These are phyloP conservation scores for Jimgerdemannia lactiflua DNA, from an alignment of 192 early-diverging fungal species.

Conservation along the genomic window DNA sequence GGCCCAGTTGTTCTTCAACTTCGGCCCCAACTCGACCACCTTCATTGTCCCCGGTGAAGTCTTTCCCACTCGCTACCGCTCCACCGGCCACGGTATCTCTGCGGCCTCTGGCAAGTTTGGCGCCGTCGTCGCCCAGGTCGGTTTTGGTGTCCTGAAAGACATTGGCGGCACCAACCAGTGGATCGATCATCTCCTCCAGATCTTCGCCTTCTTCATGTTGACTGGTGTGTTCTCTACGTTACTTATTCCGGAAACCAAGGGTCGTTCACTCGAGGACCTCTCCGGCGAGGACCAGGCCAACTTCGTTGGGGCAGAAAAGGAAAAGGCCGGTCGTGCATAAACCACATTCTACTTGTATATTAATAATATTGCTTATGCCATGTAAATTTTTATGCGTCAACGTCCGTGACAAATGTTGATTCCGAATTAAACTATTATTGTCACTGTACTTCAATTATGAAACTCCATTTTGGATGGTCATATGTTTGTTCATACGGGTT, in stretches of 20 bases:
- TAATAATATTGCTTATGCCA: no score
- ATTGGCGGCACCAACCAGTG: constrained; percentile 53
- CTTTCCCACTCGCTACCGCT: constrained; percentile 80
- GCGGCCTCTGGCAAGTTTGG: constrained; percentile 80
- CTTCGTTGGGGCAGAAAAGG: neutral
- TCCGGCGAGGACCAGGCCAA: constrained; percentile 38
- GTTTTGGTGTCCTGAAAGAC: constrained; percentile 69
- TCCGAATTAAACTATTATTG: no score
- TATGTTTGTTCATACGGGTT: no score
- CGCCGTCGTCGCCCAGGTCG: constrained; percentile 72
- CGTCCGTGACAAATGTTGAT: no score
- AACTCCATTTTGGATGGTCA: no score
- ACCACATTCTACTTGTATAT: no score
- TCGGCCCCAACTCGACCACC: constrained; percentile 93
- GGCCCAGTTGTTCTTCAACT: constrained; percentile 87
- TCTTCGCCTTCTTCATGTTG: constrained; percentile 77
- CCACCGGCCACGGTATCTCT: constrained; percentile 78
- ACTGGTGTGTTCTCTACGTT: constrained; percentile 62
- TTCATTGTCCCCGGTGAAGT: constrained; percentile 83
- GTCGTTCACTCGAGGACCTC: constrained; percentile 74
- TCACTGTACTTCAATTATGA: no score
- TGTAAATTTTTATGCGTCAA: no score
- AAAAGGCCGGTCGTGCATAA: no score
- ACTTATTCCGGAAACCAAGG: constrained; percentile 77
- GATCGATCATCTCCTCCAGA: constrained; percentile 58